These are phyloP conservation scores for Xylariaceae sp. DNA, from an alignment of 2,329 filamentous ascomycete genomes.

Conservation along the genomic window DNA sequence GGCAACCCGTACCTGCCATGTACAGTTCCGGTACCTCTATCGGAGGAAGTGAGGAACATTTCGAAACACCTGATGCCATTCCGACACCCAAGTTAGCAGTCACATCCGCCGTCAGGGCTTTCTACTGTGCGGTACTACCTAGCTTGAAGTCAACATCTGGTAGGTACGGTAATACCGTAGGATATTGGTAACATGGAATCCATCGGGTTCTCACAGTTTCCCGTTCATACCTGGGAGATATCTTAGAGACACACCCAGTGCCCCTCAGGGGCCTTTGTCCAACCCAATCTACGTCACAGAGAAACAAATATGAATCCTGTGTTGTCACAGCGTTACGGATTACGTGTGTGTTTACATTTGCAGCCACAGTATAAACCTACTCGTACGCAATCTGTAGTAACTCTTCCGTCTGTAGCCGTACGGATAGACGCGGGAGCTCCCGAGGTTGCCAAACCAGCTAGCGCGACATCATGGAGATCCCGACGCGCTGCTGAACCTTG, in stretches of 20 bases:
- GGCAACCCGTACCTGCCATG: background rate
- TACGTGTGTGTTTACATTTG: too few species aligned
- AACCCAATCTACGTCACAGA: conserved; percentile 13
- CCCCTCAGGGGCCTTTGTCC: background rate
- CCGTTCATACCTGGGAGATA: background rate
- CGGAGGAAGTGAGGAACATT: too few species aligned
- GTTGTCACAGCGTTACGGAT: too few species aligned
- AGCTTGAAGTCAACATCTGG: too few species aligned
- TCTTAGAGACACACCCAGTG: too few species aligned
- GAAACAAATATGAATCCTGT: background rate
- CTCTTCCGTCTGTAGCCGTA: background rate
- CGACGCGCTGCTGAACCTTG: background rate
- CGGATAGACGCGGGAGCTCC: conserved; percentile 12
- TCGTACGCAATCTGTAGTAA: background rate
- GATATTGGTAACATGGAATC: background rate
- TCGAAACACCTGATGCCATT: too few species aligned
- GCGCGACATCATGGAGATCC: background rate
- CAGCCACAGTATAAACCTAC: background rate
- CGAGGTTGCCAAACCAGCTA: background rate
- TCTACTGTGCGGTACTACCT: background rate
- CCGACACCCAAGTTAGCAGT: background rate
- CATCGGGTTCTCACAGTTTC: background rate
- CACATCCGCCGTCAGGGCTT: background rate
- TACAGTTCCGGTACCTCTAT: background rate
- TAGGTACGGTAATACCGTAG: background rate